These are phyloP conservation scores for Penicillium digitatum DNA, from an alignment of 2,329 filamentous ascomycete genomes.

Conservation along the genomic window DNA sequence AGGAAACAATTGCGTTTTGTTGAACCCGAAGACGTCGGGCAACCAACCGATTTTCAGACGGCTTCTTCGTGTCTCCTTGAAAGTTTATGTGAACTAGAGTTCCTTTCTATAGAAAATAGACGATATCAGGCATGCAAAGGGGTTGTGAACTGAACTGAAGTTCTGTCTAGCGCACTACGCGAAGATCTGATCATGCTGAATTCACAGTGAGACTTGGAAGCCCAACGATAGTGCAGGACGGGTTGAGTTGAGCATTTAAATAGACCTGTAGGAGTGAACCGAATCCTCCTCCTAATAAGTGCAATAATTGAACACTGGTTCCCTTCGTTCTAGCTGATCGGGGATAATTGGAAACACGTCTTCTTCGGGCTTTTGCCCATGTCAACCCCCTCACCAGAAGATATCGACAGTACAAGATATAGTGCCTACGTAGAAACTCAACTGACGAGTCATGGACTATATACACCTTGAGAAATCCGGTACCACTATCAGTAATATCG, in stretches of 20 bases:
- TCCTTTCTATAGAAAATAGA: not conserved
- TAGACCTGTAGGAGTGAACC: too few relatives aligned
- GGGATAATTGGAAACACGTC: not conserved
- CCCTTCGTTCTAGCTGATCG: not conserved
- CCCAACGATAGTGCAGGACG: not conserved
- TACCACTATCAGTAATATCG: too few relatives aligned
- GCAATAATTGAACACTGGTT: not conserved
- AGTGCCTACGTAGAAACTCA: not conserved
- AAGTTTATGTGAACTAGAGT: not conserved
- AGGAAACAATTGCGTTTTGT: not conserved
- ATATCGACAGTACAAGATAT: not conserved
- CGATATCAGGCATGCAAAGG: not conserved
- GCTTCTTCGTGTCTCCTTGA: not conserved
- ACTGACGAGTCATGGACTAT: not conserved
- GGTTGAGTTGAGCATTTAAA: too few relatives aligned
- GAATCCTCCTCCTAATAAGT: too few relatives aligned
- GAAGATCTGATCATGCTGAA: not conserved
- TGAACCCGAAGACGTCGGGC: conserved; percentile 2
- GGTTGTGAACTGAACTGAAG: not conserved
- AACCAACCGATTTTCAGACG: not conserved
- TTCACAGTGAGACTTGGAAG: not conserved
- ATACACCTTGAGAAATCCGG: too few relatives aligned
- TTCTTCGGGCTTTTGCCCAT: not conserved
- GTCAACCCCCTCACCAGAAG: not conserved
- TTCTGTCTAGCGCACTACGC: too few relatives aligned